phyloP scores from a whole-genome alignment of 441 rosid genomes.

The Populus trichocarpa region DNA sequence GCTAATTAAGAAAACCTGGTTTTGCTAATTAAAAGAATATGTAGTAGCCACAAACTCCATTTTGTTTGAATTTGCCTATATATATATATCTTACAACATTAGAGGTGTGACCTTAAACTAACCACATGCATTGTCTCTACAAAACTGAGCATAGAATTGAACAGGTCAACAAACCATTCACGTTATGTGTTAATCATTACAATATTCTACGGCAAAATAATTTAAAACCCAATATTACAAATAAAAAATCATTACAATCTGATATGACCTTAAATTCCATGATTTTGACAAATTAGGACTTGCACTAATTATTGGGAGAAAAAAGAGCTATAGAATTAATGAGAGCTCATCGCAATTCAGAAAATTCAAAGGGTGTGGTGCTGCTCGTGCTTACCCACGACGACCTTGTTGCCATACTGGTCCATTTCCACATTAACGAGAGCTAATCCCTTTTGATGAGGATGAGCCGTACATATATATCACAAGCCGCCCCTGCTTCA shows the following conservation, averaged over 20 bases:
- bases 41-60: background rate
- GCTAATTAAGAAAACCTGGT: background rate
- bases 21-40: background rate
- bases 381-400: background rate
- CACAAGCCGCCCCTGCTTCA: too few relatives aligned
- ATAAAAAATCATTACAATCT: background rate
- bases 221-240: too few relatives aligned
- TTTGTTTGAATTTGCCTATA: background rate
- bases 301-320: background rate
- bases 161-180: too few relatives aligned
- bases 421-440: background rate
- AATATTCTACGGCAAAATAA: background rate
- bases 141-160: too few relatives aligned
- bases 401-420: background rate
- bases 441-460: background rate
- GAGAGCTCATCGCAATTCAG: background rate
- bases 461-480: too few relatives aligned
- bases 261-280: background rate
- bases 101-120: background rate
- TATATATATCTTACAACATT: too few relatives aligned
- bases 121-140: too few relatives aligned
- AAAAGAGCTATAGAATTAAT: too few relatives aligned
- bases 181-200: background rate
- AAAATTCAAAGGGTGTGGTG: background rate
- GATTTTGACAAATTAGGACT: slow-evolving; percentile 7